A percentile compares a stretch with the other conserved stretches of the same genome.
Conservation (phyloP, 2,329 filamentous ascomycete genomes). For the Lithohypha guttulata region DNA sequence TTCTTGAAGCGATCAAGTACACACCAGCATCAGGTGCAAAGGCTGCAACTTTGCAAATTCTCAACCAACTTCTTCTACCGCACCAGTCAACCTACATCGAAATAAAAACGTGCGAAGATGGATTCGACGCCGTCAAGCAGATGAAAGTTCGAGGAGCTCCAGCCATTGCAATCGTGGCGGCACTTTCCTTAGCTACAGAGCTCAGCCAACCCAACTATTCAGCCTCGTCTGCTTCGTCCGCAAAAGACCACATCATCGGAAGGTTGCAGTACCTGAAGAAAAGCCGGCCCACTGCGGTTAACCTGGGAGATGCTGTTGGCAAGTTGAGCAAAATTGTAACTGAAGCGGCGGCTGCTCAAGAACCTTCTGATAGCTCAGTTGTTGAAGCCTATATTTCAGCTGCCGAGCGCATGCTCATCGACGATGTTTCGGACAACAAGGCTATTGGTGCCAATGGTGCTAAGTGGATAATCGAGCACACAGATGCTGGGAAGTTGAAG, state of each 20-base stretch:
- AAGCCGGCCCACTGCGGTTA: conserved; percentile 87
- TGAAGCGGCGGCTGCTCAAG: conserved; percentile 26
- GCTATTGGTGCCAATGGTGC: conserved; percentile 75
- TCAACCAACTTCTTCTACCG: conserved; percentile 54
- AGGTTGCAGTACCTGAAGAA: conserved; percentile 79
- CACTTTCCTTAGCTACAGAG: conserved; percentile 77
- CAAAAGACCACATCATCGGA: conserved; percentile 57
- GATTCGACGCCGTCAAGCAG: conserved; percentile 55
- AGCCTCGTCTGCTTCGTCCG: conserved; percentile 47
- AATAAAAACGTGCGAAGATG: conserved; percentile 46
- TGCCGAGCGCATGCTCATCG: conserved; percentile 75
- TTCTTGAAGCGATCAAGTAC: conserved; percentile 54
- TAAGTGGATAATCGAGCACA: conserved; percentile 62
- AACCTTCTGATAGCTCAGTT: conserved; percentile 39
- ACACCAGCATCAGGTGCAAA: conserved; percentile 32
- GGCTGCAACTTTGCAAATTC: conserved; percentile 39
- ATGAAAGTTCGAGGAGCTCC: conserved; percentile 66
- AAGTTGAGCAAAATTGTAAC: conserved; percentile 61
- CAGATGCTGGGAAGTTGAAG: conserved; percentile 37
- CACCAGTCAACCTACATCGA: conserved; percentile 48
- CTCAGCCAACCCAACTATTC: conserved; percentile 43
- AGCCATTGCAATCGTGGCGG: conserved; percentile 95
- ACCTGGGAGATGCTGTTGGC: conserved; percentile 77
- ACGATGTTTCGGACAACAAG: conserved; percentile 79
- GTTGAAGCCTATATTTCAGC: conserved; percentile 61